Base-by-base conservation (phyloP, 768 basidiomycete species). In the Cyathus striatus region DNA sequence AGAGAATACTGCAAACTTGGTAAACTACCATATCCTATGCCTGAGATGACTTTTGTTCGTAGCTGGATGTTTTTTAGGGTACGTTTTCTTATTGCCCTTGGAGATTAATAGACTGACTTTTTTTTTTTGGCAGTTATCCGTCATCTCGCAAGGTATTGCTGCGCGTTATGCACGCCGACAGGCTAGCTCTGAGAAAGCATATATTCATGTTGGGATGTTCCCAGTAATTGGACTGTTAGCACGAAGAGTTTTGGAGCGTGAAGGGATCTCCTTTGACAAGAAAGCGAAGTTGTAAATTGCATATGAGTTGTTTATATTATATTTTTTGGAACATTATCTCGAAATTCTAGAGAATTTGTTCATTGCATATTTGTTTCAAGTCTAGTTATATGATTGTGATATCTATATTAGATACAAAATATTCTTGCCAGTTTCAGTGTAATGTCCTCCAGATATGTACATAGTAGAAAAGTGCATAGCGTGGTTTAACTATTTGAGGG, bases 111-210 rank as follows among this genome's bases (percentile, higher is more conserved):
- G 30, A 44, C 30, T 36, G 34, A 38, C 46, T 2, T 34, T n/a
- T 38, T 14, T 25, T 35, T 27, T 22, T 42, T 17, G 26, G 60
- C 50, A 87, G 87, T 62, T 87, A 20, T 74, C 89, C 0, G 74
- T 95, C 45, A 94, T 96, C 50, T 68, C 79, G 1, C 92, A 96
- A 64, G 92, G 92, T 3, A 92, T 96, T 49, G 88, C 92, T 1
- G 92, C 92, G 23, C 78, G 92, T 34, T 79, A 78, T 41, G 90
- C 90, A 1, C 73, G 84, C 20, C 79, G 89, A 16, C 92, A 96
- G 61, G 91, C 92, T 3, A 93, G 88, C 57, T 94, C 91, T 0
- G 90, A 91, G 59, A 66, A 69, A 33, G 92, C 92, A 5, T 66
- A 60, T 33, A 43, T 65, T 6, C 65, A 77, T 45, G 59, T 51